Evolutionary conservation across 345 rosid genomes (phyloP).

Genomic region (Nasturtium officinale): DNA sequence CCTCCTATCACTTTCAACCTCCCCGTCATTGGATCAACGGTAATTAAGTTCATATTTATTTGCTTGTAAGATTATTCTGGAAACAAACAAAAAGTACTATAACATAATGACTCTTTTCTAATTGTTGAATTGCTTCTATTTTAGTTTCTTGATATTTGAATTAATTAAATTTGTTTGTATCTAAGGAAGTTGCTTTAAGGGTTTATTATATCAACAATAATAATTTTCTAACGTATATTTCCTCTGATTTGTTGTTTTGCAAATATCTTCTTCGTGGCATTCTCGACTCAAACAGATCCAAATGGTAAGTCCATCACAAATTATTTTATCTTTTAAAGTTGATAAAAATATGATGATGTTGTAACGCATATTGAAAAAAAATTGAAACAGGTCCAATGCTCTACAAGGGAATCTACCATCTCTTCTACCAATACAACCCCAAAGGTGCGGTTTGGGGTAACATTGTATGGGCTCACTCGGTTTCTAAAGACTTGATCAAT

Average conservation of each 20-base stretch:
- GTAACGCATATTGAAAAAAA: neutral
- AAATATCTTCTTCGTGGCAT: constrained; percentile 2
- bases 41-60: constrained; percentile 30
- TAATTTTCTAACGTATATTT: constrained; percentile 15
- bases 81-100: neutral
- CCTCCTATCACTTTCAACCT: constrained; percentile 85
- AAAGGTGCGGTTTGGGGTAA: constrained; percentile 91
- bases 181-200: too few species aligned
- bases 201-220: neutral
- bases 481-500: constrained; percentile 76
- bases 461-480: constrained; percentile 93
- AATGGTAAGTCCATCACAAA: constrained; percentile 36
- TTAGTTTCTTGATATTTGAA: too few species aligned
- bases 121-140: neutral
- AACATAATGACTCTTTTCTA: neutral
- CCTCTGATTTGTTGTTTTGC: constrained; percentile 21
- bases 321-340: neutral
- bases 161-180: too few species aligned
- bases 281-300: constrained; percentile 37
- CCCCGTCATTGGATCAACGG: constrained; percentile 85
- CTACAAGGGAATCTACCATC: constrained; percentile 76
- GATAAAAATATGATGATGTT: neutral
- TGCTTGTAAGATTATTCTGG: neutral
- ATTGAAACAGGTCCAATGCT: constrained; percentile 72
- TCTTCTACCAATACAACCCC: constrained; percentile 93